phyloP scores from a whole-genome alignment of 2,329 filamentous ascomycete genomes.

The Pseudocercospora ulei region DNA sequence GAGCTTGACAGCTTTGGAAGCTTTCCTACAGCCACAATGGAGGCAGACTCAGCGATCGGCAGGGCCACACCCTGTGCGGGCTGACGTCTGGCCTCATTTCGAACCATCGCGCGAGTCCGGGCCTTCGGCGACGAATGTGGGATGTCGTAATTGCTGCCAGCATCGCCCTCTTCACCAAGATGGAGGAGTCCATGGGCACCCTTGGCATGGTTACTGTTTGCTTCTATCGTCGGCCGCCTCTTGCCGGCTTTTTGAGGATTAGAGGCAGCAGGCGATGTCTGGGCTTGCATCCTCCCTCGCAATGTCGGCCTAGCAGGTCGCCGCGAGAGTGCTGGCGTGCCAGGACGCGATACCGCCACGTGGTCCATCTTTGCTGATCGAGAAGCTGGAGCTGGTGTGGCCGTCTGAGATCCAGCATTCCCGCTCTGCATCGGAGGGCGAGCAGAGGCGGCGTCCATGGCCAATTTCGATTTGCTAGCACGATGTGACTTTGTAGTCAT shows the following conservation, averaged over 20 bases:
- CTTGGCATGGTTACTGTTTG: neutral
- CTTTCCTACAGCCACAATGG: neutral
- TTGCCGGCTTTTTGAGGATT: constrained; percentile 1
- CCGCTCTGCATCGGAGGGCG: too few species aligned
- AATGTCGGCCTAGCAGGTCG: too few species aligned
- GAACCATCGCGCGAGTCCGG: neutral
- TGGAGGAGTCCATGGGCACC: neutral
- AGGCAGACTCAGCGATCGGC: neutral
- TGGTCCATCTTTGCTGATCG: too few species aligned
- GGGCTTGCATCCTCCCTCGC: too few species aligned
- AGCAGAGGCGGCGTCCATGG: too few species aligned
- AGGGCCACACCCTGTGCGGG: neutral
- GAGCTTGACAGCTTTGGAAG: constrained; percentile 1
- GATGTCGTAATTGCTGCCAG: neutral
- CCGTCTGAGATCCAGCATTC: too few species aligned
- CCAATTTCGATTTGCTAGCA: neutral
- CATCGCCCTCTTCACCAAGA: neutral
- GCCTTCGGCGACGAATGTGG: constrained; percentile 2
- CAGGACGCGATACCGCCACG: too few species aligned
- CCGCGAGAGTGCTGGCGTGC: too few species aligned
- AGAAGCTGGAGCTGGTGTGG: too few species aligned
- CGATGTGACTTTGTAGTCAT: too few species aligned
- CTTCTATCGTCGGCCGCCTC: neutral
- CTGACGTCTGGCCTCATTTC: neutral
- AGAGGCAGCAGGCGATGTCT: too few species aligned